Evolutionary conservation across 2,329 filamentous ascomycete genomes (phyloP), one percentile per base, ranked within the genome.

Genomic region (Scortechinia acanthostroma): DNA sequence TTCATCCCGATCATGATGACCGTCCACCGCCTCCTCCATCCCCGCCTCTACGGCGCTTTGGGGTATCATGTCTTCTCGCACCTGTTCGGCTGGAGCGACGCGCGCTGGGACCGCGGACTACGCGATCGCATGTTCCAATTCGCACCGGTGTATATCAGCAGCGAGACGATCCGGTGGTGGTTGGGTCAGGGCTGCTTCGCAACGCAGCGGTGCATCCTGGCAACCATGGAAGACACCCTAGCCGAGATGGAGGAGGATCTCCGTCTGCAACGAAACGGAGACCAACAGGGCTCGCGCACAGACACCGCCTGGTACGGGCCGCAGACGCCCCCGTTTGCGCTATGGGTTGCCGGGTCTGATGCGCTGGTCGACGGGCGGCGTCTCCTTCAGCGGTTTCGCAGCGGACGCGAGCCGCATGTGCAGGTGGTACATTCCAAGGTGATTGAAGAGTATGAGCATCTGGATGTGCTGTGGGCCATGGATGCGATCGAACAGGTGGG

Each of bases 91-190:
- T 97, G 91, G 91, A 81, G 78, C 0, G 91, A 97, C 58, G 68
- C 62, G 6, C 77, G 88, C 4, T 96, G 91, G 91, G 91, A 96
- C 50, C 77, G 81, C 5, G 88, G 74, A 4, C 66, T 95, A 14
- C 74, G 87, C 47, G 69, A 88, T 57, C 82, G 91, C 35, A 85
- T 94, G 76, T 96, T 97, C 60, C 88, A 93, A 55, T 96, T 95
- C 52, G 82, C 89, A 0, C 91, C 91, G 1, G 88, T 95, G 0
- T 95, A 94, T 55, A 88, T 96, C 43, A 89, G 83, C 53, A 78
- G 88, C 1, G 90, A 96, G 65, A 85, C 82, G 47, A 95, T 96
- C 88, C 75, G 88, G 4, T 97, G 91, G 91, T 96, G 91, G 91
- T 74, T 96, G 1, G 91, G 91, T 0, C 71, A 83, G 3, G 88